Percentiles rank a stretch among this genome's conserved stretches.
Conservation (phyloP, 768 basidiomycete genomes). For the Lepiota venenata region DNA sequence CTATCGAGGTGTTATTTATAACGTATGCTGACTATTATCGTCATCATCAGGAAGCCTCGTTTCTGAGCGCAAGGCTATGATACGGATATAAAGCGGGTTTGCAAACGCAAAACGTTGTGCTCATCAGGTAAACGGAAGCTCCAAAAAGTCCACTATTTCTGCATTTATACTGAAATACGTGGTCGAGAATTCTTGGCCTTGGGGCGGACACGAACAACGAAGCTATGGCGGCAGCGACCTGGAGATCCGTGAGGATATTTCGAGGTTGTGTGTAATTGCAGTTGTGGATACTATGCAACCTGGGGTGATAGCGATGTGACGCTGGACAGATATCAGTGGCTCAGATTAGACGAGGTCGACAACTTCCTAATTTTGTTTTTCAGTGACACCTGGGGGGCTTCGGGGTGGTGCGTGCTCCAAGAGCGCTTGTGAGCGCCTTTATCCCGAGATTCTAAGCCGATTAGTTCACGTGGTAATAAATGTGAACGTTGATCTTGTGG, state of each 20-base stretch:
- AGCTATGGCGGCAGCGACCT: not conserved
- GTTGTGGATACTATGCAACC: not conserved
- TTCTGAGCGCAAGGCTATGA: not conserved
- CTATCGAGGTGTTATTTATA: too few relatives aligned
- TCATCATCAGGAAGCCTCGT: not conserved
- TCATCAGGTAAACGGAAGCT: not conserved
- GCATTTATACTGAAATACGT: not conserved
- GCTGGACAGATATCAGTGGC: too few relatives aligned
- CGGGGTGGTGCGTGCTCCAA: too few relatives aligned
- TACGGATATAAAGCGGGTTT: constrained; percentile 1
- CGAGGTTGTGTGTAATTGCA: not conserved
- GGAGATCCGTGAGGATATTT: not conserved
- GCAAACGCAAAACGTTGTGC: not conserved
- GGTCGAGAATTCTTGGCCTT: not conserved
- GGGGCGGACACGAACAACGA: not conserved
- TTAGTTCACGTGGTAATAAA: too few relatives aligned
- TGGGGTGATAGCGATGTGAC: not conserved
- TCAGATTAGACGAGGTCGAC: too few relatives aligned
- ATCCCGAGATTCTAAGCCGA: too few relatives aligned
- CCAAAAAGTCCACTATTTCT: too few relatives aligned
- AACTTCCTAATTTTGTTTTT: too few relatives aligned
- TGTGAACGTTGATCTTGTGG: too few relatives aligned
- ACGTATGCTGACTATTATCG: too few relatives aligned
- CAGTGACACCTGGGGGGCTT: too few relatives aligned
- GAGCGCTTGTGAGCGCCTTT: too few relatives aligned